Evolutionary conservation across 345 rosid species (phyloP).

Genomic region (rapeseed (Brassica napus)): DNA sequence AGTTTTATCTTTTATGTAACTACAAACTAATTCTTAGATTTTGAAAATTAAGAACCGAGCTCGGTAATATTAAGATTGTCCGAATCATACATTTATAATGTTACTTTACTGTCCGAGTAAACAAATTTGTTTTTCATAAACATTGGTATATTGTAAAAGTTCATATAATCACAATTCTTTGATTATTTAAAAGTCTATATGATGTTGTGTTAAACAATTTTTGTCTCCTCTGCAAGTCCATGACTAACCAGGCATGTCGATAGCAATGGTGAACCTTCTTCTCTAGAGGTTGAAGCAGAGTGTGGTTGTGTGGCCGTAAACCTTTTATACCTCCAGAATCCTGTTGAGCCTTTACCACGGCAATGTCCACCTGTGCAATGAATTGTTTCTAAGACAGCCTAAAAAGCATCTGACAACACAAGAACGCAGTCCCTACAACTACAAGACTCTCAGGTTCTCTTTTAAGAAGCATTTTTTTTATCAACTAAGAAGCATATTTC

Average conservation of each 20-base stretch:
- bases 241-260: conserved; percentile 37
- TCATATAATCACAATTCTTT: no score
- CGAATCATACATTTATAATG: no score
- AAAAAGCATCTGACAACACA: conserved; percentile 43
- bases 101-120: no score
- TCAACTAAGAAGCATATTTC: conserved; percentile 39
- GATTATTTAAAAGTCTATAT: no score
- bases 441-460: conserved; percentile 39
- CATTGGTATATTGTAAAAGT: no score
- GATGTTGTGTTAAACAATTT: no score
- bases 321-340: conserved; percentile 39
- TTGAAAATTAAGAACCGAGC: no score
- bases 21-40: no score
- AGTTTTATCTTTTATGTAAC: no score
- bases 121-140: no score
- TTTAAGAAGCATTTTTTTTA: conserved; percentile 41
- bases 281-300: conserved; percentile 54
- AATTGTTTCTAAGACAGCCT: conserved; percentile 48
- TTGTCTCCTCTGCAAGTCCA: neutral
- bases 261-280: conserved; percentile 45
- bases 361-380: conserved; percentile 78
- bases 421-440: conserved; percentile 38
- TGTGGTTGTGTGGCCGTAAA: conserved; percentile 29
- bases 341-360: conserved; percentile 56
- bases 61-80: no score